Evolutionary conservation across 148 eudicot species (phyloP).

Genomic region (Rhododendron mucronatum): DNA sequence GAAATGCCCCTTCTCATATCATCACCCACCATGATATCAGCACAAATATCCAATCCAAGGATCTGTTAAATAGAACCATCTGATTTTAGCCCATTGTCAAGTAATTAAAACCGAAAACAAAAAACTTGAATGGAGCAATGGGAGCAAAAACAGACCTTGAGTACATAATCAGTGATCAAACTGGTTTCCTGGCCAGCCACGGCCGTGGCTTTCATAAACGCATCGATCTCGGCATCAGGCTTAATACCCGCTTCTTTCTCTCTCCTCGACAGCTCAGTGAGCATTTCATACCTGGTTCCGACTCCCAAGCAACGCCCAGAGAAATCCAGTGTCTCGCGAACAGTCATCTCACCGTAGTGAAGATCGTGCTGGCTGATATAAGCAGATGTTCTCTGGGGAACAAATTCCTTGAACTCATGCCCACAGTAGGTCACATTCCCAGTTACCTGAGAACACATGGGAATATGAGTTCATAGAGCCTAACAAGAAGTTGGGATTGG

Average conservation of each 20-base stretch:
- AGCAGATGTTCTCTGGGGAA: conserved; percentile 36
- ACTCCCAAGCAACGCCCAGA: conserved; percentile 37
- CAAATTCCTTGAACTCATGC: conserved; percentile 29
- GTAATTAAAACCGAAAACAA: not conserved
- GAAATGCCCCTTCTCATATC: conserved; percentile 1
- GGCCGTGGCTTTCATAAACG: conserved; percentile 33
- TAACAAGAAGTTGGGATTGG: not conserved
- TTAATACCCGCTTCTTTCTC: conserved; percentile 27
- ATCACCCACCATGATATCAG: conserved; percentile 5
- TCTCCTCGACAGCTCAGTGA: conserved; percentile 25
- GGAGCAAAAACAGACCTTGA: conserved; percentile 21
- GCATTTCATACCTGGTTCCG: conserved; percentile 29
- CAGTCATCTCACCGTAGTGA: conserved; percentile 40
- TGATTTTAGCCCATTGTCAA: not conserved
- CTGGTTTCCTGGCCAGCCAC: conserved; percentile 29
- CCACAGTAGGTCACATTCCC: conserved; percentile 35
- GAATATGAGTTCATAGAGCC: not conserved
- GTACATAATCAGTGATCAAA: conserved; percentile 35
- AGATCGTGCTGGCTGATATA: conserved; percentile 39
- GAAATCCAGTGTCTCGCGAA: conserved; percentile 34
- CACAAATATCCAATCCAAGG: conserved; percentile 1
- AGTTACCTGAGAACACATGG: conserved; percentile 15
- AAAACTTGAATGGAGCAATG: not conserved
- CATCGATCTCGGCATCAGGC: conserved; percentile 31
- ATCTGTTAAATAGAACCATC: not conserved